Evolutionary conservation across 306 rosid genomes (phyloP).

Genomic region (Luffa acutangula): DNA sequence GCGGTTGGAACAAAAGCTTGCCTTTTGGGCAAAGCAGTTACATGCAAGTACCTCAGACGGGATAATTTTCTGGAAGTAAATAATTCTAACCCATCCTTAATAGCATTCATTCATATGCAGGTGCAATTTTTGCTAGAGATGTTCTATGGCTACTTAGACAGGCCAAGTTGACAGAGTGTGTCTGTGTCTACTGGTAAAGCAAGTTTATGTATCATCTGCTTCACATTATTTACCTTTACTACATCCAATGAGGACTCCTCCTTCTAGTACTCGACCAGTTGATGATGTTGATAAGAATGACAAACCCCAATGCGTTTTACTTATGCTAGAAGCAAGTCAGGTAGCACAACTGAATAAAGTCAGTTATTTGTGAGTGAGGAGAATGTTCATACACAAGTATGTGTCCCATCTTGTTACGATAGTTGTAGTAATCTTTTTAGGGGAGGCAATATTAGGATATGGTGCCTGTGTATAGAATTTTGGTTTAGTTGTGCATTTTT

Average conservation of each 20-base stretch:
- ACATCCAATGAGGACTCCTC: background rate
- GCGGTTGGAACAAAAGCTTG: conserved; percentile 99
- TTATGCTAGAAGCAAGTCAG: background rate
- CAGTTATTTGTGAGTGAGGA: background rate
- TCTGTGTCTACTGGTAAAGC: background rate
- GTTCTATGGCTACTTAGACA: background rate
- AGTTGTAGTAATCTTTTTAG: background rate
- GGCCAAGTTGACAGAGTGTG: background rate
- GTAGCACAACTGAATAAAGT: background rate
- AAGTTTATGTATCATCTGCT: background rate
- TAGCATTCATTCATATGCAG: background rate
- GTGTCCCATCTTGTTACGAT: background rate
- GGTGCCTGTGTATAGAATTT: background rate
- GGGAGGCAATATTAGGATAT: background rate
- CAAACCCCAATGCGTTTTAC: background rate
- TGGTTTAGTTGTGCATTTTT: background rate
- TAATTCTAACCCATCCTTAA: background rate
- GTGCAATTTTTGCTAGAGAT: background rate
- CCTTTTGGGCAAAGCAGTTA: conserved; percentile 83
- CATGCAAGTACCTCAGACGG: conserved; percentile 70
- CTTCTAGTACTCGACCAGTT: background rate
- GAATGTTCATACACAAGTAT: background rate
- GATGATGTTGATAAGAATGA: background rate
- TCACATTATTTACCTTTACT: background rate
- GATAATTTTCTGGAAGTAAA: conserved; percentile 88